phyloP scores from a whole-genome alignment of 23 red algal genomes.

The Chondrus crispus region DNA sequence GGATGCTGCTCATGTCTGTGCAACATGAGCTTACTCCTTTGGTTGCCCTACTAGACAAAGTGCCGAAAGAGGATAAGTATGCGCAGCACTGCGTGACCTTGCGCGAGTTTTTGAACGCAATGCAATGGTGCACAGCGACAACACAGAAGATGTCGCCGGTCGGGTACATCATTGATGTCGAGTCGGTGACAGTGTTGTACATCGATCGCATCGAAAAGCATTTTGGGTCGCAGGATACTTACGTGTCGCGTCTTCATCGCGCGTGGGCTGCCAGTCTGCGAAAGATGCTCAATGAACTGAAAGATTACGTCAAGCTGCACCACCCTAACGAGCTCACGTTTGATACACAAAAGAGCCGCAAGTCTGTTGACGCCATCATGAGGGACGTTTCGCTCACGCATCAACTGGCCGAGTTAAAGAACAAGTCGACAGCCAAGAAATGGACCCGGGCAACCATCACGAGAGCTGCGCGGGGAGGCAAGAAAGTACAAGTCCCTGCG shows the following conservation, averaged over 20 bases:
- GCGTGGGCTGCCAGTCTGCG: constrained; percentile 61
- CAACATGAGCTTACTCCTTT: constrained; percentile 47
- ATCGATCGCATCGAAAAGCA: constrained; percentile 34
- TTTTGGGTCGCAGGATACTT: constrained; percentile 1
- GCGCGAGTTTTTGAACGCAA: constrained; percentile 45
- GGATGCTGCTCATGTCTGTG: constrained; percentile 60
- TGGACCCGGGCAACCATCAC: constrained; percentile 37
- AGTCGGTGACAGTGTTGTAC: constrained; percentile 47
- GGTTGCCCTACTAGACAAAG: neutral
- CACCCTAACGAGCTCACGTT: constrained; percentile 67
- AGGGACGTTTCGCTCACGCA: constrained; percentile 8
- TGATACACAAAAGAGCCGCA: constrained; percentile 46
- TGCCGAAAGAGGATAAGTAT: constrained; percentile 32
- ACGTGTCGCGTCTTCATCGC: constrained; percentile 22
- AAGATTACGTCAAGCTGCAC: constrained; percentile 71
- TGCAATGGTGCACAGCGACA: constrained; percentile 66
- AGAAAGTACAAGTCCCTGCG: neutral
- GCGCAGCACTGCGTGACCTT: constrained; percentile 27
- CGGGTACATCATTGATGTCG: constrained; percentile 68
- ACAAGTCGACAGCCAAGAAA: constrained; percentile 30
- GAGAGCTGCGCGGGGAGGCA: too few species aligned
- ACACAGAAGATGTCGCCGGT: constrained; percentile 68
- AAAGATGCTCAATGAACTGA: constrained; percentile 63
- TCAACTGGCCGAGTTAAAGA: constrained; percentile 38
- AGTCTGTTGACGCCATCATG: constrained; percentile 36